Conservation (phyloP, 2,329 filamentous ascomycete species). For the Fusarium camptoceras region DNA sequence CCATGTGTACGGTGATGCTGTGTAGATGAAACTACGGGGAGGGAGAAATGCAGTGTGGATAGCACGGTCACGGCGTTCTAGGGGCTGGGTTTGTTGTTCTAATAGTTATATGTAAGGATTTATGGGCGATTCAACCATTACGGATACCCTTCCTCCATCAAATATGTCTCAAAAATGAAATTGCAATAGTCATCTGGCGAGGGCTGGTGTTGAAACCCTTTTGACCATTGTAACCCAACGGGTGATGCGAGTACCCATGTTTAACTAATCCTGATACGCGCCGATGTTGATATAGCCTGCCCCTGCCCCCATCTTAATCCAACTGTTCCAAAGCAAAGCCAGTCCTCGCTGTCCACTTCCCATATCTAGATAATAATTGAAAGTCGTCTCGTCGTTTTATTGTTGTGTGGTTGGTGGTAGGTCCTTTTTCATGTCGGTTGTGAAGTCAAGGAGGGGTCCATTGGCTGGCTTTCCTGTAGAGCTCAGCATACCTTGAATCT, state of each 20-base stretch:
- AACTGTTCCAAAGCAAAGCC: slow-evolving; percentile 37
- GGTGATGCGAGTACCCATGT: slow-evolving; percentile 43
- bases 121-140: slow-evolving; percentile 33
- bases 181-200: slow-evolving; percentile 29
- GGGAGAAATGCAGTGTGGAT: slow-evolving; percentile 29
- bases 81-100: slow-evolving; percentile 33
- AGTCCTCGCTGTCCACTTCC: slow-evolving; percentile 22
- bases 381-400: slow-evolving; percentile 39
- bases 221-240: slow-evolving; percentile 44
- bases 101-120: slow-evolving; percentile 36
- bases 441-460: slow-evolving; percentile 68
- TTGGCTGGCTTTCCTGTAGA: slow-evolving; percentile 61
- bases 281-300: slow-evolving; percentile 44
- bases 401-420: slow-evolving; percentile 53
- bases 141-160: slow-evolving; percentile 37
- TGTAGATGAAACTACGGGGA: slow-evolving; percentile 11
- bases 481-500: slow-evolving; percentile 59
- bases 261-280: slow-evolving; percentile 44
- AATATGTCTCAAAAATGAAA: slow-evolving; percentile 26
- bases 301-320: slow-evolving; percentile 33
- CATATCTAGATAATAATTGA: slow-evolving; percentile 29
- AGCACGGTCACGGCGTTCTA: slow-evolving; percentile 46
- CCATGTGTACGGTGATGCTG: slow-evolving; percentile 6
- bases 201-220: slow-evolving; percentile 46
- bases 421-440: slow-evolving; percentile 63